phyloP scores from a whole-genome alignment of 2,329 filamentous ascomycete genomes.

The Ophiognomonia clavigignenti-juglandacearum region DNA sequence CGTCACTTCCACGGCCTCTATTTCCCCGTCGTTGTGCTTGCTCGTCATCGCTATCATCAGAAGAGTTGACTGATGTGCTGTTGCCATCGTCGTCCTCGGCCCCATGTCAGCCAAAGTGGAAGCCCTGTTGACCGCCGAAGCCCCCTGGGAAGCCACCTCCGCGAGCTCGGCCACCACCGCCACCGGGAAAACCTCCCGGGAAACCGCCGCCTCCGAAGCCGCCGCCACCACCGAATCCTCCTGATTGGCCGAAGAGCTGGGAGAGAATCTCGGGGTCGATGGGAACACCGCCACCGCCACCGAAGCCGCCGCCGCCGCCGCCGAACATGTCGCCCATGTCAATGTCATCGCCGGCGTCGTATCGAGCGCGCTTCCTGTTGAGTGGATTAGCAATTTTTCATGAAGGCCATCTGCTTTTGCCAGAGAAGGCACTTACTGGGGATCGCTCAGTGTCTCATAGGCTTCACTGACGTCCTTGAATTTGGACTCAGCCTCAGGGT shows the following conservation, averaged over 20 bases:
- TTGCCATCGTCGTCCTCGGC: constrained; percentile 25
- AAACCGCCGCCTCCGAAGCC: constrained; percentile 46
- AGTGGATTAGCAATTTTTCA: constrained; percentile 25
- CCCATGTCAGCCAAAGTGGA: constrained; percentile 47
- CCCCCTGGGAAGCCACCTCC: constrained; percentile 35
- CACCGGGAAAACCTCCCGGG: constrained; percentile 34
- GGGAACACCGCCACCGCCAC: constrained; percentile 46
- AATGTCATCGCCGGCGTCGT: constrained; percentile 88
- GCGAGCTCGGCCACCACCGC: constrained; percentile 43
- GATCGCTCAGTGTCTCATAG: constrained; percentile 90
- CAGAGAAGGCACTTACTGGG: constrained; percentile 64
- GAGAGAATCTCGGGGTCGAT: constrained; percentile 77
- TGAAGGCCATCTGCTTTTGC: not conserved
- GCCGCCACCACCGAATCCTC: constrained; percentile 48
- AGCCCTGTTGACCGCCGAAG: constrained; percentile 17
- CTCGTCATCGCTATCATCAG: not conserved
- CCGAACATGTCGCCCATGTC: constrained; percentile 84
- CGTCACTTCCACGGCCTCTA: constrained; percentile 14
- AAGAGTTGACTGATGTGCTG: constrained; percentile 23
- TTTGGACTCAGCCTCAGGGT: constrained; percentile 76
- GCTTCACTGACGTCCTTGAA: constrained; percentile 99
- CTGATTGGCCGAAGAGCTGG: constrained; percentile 74
- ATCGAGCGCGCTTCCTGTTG: constrained; percentile 71
- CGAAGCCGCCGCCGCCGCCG: constrained; percentile 55
- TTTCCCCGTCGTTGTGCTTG: constrained; percentile 14